Evolutionary conservation across 129 eudicot genomes (phyloP), one percentile per base, ranked within the genome.

Genomic region (Mikania micrantha): DNA sequence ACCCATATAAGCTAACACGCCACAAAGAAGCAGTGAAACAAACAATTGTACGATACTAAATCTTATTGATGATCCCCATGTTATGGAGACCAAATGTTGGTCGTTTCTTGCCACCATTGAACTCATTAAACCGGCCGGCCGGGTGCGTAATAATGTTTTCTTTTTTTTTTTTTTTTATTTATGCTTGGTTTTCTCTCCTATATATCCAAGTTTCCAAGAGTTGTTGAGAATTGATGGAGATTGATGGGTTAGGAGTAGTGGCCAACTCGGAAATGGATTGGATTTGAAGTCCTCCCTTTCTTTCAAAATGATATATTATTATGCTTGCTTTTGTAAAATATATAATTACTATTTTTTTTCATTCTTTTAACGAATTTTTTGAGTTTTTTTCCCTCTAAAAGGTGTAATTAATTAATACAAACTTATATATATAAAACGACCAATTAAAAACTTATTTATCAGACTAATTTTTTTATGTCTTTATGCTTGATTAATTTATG

Each of bases 1-100:
- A 16, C 83, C 78, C 58, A 82, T 64, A 66, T 86, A 86, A 74
- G 84, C 60, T 13, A 87, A 72, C 24, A 78, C 76, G 7, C 82
- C 78, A 27, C 78, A 69, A 60, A 90, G 75, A 38, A 90, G n/a
- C n/a, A n/a, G 67, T 12, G 78, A 82, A 21, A 82, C 52, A 42
- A 87, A 80, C 41, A 84, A 69, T 12, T 90, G 94, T 42, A 86
- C 75, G 17, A 75, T 59, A 34, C 85, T 86, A 78, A 86, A 84
- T 67, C 83, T 79, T 79, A 76, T 34, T 66, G 87, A 82, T 60
- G 83, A 59, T 67, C 79, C 87, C 79, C 78, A 71, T 47, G 81
- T 67, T 67, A 78, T 25, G 20, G 78, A 72, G 41, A 79, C 61
- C 66, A 57, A 20, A n/a, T 69, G 75, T 52, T 82, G 80, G 76